Evolutionary conservation across 305 asterid genomes (phyloP).

Genomic region (Fraxinus greggii): DNA sequence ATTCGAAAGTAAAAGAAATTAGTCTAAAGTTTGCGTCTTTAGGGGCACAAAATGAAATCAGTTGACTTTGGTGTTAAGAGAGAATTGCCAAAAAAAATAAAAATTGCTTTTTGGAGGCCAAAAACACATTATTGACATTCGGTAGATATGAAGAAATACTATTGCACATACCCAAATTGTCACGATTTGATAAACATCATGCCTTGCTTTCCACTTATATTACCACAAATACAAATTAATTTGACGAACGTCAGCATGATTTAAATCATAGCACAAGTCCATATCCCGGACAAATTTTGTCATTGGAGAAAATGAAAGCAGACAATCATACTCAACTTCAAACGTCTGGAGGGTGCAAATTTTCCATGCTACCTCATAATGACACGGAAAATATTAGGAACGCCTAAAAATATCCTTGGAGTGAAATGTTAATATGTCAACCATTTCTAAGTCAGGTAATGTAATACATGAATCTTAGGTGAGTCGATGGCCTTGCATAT

Average conservation of each 20-base stretch:
- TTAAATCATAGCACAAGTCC: constrained; percentile 1
- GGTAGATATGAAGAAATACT: not conserved
- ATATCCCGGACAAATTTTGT: not conserved
- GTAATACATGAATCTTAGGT: not conserved
- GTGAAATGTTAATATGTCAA: not conserved
- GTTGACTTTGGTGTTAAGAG: not conserved
- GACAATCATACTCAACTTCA: not conserved
- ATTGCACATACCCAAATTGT: not conserved
- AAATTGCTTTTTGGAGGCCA: not conserved
- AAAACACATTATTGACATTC: not conserved
- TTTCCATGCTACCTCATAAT: not conserved
- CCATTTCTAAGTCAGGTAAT: not conserved
- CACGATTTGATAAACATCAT: not conserved
- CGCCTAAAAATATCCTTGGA: not conserved
- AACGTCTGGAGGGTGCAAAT: not conserved
- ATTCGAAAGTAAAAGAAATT: not conserved
- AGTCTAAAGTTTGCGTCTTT: not conserved
- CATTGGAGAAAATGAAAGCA: constrained; percentile 9
- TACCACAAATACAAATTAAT: not conserved
- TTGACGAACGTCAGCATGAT: not conserved
- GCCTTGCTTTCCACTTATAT: not conserved
- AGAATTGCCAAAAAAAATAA: not conserved
- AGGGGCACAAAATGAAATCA: not conserved
- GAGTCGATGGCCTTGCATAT: not conserved
- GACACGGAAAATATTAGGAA: not conserved